Conservation (phyloP, 345 rosid genomes). For the Pugionium cornutum region DNA sequence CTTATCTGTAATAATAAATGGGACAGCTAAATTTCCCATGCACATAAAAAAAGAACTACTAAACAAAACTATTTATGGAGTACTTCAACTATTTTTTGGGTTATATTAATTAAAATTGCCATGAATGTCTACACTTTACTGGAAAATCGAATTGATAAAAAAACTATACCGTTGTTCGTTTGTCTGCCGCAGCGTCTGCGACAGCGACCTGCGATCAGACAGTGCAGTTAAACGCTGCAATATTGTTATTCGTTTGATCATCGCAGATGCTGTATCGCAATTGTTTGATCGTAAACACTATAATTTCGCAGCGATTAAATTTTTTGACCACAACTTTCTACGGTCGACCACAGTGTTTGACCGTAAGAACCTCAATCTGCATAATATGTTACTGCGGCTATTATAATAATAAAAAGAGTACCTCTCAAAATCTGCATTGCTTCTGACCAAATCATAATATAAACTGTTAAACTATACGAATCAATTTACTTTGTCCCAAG, state of each 20-base stretch:
- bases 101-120: constrained; percentile 24
- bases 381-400: too few relatives aligned
- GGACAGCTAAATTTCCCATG: constrained; percentile 41
- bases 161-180: too few relatives aligned
- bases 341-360: too few relatives aligned
- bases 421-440: constrained; percentile 22
- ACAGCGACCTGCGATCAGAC: too few relatives aligned
- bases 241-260: too few relatives aligned
- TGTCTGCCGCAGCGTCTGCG: too few relatives aligned
- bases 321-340: too few relatives aligned
- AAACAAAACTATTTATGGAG: constrained; percentile 15
- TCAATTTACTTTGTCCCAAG: constrained; percentile 7
- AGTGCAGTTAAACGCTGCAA: too few relatives aligned
- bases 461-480: constrained; percentile 9
- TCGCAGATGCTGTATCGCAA: too few relatives aligned
- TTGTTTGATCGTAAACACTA: too few relatives aligned
- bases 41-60: constrained; percentile 12
- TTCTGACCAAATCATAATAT: constrained; percentile 20
- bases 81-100: constrained; percentile 24
- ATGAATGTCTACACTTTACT: constrained; percentile 42
- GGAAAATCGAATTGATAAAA: constrained; percentile 15
- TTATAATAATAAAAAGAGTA: background rate
- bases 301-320: too few relatives aligned
- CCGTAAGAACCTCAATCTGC: too few relatives aligned
- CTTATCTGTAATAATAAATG: constrained; percentile 41